Evolutionary conservation across 768 basidiomycete species (phyloP).

Genomic region (Lentinula aciculospora): DNA sequence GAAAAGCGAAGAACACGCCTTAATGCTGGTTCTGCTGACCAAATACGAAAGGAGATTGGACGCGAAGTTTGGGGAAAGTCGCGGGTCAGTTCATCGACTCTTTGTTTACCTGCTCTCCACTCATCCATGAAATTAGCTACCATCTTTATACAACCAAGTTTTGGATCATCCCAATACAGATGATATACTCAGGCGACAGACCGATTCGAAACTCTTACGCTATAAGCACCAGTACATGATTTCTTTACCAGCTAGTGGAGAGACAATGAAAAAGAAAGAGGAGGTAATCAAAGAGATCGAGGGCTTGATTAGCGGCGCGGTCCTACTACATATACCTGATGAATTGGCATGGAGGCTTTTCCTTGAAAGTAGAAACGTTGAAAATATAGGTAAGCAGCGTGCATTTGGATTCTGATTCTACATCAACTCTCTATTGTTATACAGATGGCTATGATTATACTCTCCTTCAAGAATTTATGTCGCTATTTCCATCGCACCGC

Average conservation of each 20-base stretch:
- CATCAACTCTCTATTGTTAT: neutral
- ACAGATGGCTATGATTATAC: slow-evolving; percentile 60
- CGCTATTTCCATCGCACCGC: slow-evolving; percentile 56
- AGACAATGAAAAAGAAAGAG: slow-evolving; percentile 33
- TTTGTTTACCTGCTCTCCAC: neutral
- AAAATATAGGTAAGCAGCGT: slow-evolving; percentile 50
- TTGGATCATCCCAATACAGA: slow-evolving; percentile 74
- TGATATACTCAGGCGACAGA: slow-evolving; percentile 72
- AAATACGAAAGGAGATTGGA: slow-evolving; percentile 57
- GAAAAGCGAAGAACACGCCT: slow-evolving; percentile 75
- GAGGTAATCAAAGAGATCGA: slow-evolving; percentile 58
- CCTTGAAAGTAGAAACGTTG: slow-evolving; percentile 70
- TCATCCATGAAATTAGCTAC: slow-evolving; percentile 45
- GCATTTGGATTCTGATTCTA: slow-evolving; percentile 5
- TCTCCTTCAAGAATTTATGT: slow-evolving; percentile 53
- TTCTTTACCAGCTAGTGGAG: slow-evolving; percentile 42
- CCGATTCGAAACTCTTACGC: slow-evolving; percentile 70
- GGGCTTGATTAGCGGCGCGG: slow-evolving; percentile 65
- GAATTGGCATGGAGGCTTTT: slow-evolving; percentile 78
- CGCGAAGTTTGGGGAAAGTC: slow-evolving; percentile 60
- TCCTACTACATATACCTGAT: slow-evolving; percentile 72
- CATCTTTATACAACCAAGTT: slow-evolving; percentile 70
- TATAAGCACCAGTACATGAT: slow-evolving; percentile 58
- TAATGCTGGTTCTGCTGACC: slow-evolving; percentile 54
- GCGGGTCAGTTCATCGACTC: slow-evolving; percentile 32